Base-by-base conservation (phyloP, 257 asterid species). In the Verbascum thapsus region DNA sequence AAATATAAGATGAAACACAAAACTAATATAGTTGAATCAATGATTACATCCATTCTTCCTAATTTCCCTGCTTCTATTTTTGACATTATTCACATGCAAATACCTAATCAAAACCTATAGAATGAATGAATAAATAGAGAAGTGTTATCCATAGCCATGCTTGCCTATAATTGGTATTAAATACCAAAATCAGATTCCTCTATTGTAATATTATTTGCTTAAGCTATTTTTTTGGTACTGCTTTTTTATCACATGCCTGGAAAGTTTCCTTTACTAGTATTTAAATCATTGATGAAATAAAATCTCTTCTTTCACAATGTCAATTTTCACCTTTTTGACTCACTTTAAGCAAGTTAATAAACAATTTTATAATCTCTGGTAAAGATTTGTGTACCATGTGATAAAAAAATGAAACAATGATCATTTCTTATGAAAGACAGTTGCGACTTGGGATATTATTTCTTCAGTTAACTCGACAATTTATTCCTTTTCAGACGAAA, bases 181-280 rank as follows among this genome's bases (percentile, higher is more conserved):
- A 30, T 57, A 39, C 48, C 64, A 16, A 38, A 39, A 66, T 49
- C 50, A 53, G 42, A 6, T 20, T 8, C 61, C 41, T 44, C 41
- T 12, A 37, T 55, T 50, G 35, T 41, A 4, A 22, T 26, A 55
- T 62, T 17, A 22, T 56, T 42, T 67, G 61, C 56, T 50, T 47
- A 61, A 64, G 44, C 66, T 61, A 63, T 45, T 59, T 42, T 44
- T 57, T 19, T 30, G 13, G 42, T 49, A 6, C 57, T 68, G 55
- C 13, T 32, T 34, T 62, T 56, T 57, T 26, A 64, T 11, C 80
- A 76, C 78, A 68, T 68, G 81, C 82, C 69, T 60, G 73, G 23
- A 72, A 72, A 72, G 72, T 23, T 40, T 49, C 57, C 70, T 58
- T 54, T 64, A n/a, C 32, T 49, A 4, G 54, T 53, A 23, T 48